Conservation (phyloP, 176 grass and related monocot genomes). For the Musa schizocarpa region DNA sequence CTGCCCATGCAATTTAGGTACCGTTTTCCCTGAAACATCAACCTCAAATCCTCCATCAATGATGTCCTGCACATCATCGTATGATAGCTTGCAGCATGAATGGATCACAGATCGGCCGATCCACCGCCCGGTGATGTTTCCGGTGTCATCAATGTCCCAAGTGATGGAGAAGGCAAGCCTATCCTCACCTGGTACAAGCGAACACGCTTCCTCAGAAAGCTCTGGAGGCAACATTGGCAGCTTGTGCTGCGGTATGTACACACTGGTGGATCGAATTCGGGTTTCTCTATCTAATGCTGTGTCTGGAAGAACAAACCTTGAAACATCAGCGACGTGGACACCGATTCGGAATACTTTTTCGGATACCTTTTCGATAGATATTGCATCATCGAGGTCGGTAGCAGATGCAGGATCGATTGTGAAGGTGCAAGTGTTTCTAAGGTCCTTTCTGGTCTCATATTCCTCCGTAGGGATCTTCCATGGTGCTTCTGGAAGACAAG, state of each 20-base stretch:
- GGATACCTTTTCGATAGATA: conserved; percentile 59
- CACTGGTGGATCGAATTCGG: conserved; percentile 66
- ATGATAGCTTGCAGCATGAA: conserved; percentile 90
- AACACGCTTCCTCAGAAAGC: conserved; percentile 57
- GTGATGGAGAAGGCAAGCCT: conserved; percentile 82
- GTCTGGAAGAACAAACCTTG: conserved; percentile 76
- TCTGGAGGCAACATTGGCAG: conserved; percentile 71
- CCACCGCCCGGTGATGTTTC: conserved; percentile 76
- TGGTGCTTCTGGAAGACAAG: conserved; percentile 45
- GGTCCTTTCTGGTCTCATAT: conserved; percentile 58
- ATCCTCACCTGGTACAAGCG: conserved; percentile 70
- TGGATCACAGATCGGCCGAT: conserved; percentile 69
- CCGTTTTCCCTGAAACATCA: conserved; percentile 22
- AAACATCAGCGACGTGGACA: conserved; percentile 91
- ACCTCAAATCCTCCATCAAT: conserved; percentile 31
- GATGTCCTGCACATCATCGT: conserved; percentile 65
- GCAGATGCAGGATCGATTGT: conserved; percentile 87
- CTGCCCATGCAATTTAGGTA: conserved; percentile 47
- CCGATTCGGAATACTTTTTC: conserved; percentile 62
- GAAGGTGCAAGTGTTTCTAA: conserved; percentile 58
- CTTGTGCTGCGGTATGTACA: conserved; percentile 60
- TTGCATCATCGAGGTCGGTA: conserved; percentile 77
- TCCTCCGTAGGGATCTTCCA: conserved; percentile 72
- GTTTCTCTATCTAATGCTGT: conserved; percentile 81
- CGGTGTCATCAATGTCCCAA: conserved; percentile 73